Conservation (phyloP, 1,139 yeast genomes). For the Debaryomyces sp. region DNA sequence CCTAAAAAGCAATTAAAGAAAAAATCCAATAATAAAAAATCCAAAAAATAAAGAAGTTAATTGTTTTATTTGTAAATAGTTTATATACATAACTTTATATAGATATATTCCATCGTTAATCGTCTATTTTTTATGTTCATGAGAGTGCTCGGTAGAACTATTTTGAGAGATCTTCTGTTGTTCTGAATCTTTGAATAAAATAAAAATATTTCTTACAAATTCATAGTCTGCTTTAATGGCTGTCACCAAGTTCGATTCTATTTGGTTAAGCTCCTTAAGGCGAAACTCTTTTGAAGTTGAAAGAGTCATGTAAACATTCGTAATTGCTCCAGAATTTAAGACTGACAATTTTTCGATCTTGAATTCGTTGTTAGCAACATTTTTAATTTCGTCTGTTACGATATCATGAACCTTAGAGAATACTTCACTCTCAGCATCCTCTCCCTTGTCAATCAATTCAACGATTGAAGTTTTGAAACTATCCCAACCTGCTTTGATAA, state of each 20-base stretch:
- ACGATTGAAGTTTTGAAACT: conserved; percentile 70
- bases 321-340: conserved; percentile 74
- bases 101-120: not conserved
- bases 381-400: conserved; percentile 22
- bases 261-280: conserved; percentile 28
- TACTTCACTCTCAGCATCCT: conserved; percentile 30
- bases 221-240: conserved; percentile 34
- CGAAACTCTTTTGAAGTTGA: conserved; percentile 20
- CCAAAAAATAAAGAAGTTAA: conserved; percentile 6
- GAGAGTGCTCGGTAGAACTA: not conserved
- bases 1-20: conserved; percentile 18
- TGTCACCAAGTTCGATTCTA: conserved; percentile 28
- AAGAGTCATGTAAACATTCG: conserved; percentile 36
- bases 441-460: conserved; percentile 72
- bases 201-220: conserved; percentile 37
- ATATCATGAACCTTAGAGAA: conserved; percentile 30
- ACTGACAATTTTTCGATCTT: conserved; percentile 53
- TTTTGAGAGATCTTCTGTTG: not conserved
- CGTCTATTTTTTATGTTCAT: conserved; percentile 9
- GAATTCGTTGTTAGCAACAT: conserved; percentile 20
- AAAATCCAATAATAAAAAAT: conserved; percentile 16
- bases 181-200: conserved; percentile 19
- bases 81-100: conserved; percentile 7
- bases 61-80: conserved; percentile 15
- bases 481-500: conserved; percentile 81